phyloP scores from a whole-genome alignment of 139 green algal species.

The Spirogloea muscicola region DNA sequence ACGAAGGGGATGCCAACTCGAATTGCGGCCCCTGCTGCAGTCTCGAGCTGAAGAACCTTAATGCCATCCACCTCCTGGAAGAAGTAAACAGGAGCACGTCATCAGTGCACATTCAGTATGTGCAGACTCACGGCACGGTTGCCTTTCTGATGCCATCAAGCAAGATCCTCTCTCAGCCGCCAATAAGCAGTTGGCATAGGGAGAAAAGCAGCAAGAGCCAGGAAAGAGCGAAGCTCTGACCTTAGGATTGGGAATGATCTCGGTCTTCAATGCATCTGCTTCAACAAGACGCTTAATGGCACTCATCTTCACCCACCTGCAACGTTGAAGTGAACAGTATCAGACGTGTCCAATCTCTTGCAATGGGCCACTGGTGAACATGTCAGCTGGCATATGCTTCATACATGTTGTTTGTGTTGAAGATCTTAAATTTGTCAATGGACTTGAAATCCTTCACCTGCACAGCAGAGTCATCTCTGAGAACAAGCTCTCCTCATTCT shows the following conservation, averaged over 20 bases:
- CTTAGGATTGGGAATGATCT: constrained; percentile 42
- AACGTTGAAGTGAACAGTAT: not conserved
- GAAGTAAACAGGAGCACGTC: too few species aligned
- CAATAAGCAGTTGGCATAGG: too few species aligned
- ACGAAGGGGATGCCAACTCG: not conserved
- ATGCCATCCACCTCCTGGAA: constrained; percentile 32
- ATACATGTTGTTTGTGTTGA: constrained; percentile 47
- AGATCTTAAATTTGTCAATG: constrained; percentile 45
- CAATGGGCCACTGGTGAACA: too few species aligned
- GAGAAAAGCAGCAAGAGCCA: too few species aligned
- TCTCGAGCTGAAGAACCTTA: constrained; percentile 35
- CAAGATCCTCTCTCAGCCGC: too few species aligned
- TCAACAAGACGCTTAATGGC: constrained; percentile 26
- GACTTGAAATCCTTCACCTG: constrained; percentile 38
- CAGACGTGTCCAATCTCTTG: not conserved
- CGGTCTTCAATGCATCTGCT: constrained; percentile 10
- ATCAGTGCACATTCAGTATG: too few species aligned
- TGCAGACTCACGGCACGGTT: too few species aligned
- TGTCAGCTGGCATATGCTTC: too few species aligned
- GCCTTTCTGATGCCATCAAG: too few species aligned
- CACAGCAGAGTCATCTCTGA: too few species aligned
- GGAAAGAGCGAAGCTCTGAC: too few species aligned
- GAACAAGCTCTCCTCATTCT: too few species aligned
- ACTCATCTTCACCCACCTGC: constrained; percentile 18
- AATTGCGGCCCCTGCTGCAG: constrained; percentile 22